phyloP scores from a whole-genome alignment of 345 rosid genomes.

The Linum lewisii region DNA sequence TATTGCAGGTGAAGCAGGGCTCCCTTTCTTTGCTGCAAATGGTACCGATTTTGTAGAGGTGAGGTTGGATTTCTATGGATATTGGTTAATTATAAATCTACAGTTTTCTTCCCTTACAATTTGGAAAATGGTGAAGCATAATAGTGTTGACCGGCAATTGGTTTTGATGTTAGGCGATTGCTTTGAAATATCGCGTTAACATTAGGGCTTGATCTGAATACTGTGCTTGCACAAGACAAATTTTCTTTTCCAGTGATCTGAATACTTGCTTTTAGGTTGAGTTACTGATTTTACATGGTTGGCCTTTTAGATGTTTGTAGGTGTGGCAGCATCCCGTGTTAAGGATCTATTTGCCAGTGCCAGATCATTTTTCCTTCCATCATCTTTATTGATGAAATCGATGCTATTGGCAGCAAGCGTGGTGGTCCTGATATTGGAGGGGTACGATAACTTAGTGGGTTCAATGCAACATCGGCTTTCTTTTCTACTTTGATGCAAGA shows the following conservation, averaged over 20 bases:
- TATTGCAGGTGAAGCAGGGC: slow-evolving; percentile 98
- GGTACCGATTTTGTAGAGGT: slow-evolving; percentile 99
- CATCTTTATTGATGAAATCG: slow-evolving; percentile 93
- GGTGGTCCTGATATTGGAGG: slow-evolving; percentile 98
- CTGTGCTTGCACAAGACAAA: not conserved
- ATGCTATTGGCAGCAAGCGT: slow-evolving; percentile 96
- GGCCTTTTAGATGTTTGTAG: slow-evolving; percentile 82
- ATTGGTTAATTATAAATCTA: not conserved
- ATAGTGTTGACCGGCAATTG: not conserved
- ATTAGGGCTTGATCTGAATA: not conserved
- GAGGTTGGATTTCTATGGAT: slow-evolving; percentile 7
- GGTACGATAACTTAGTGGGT: slow-evolving; percentile 35
- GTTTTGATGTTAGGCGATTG: not conserved
- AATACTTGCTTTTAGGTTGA: not conserved
- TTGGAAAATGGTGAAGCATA: not conserved
- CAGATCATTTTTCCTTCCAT: slow-evolving; percentile 85
- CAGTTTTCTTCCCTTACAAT: not conserved
- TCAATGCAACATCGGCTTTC: not conserved
- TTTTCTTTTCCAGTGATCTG: not conserved
- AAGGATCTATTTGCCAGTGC: slow-evolving; percentile 93
- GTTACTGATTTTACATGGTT: slow-evolving; percentile 13
- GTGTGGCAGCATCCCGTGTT: slow-evolving; percentile 97
- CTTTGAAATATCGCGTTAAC: not conserved
- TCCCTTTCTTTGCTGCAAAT: slow-evolving; percentile 91
- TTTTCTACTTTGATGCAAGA: not conserved